These are phyloP conservation scores for Colletotrichum sublineola DNA, from an alignment of 2,329 filamentous ascomycete genomes.

Conservation along the genomic window DNA sequence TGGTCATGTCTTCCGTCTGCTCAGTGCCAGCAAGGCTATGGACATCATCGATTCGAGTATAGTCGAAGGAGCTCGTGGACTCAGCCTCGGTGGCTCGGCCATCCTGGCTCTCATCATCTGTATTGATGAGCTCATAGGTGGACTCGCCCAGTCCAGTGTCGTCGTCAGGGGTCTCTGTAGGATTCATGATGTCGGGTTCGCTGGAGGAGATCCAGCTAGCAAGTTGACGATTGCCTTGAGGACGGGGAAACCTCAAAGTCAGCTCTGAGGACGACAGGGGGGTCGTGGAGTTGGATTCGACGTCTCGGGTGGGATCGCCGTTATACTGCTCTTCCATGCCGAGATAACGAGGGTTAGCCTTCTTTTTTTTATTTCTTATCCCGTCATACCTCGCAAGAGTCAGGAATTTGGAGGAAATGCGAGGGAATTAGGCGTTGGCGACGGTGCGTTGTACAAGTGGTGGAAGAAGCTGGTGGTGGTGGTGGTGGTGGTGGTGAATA, in stretches of 20 bases:
- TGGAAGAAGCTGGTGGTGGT: constrained; percentile 15
- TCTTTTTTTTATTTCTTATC: constrained; percentile 45
- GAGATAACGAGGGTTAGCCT: constrained; percentile 54
- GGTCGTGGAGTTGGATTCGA: constrained; percentile 44
- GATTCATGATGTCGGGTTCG: constrained; percentile 69
- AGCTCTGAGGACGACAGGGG: constrained; percentile 59
- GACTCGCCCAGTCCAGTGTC: constrained; percentile 68
- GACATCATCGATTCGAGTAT: constrained; percentile 63
- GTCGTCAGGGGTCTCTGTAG: constrained; percentile 57
- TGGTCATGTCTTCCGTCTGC: constrained; percentile 55
- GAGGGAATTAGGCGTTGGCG: constrained; percentile 8
- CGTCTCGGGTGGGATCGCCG: constrained; percentile 32
- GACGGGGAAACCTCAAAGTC: constrained; percentile 68
- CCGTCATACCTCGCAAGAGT: constrained; percentile 54
- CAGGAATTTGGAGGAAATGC: constrained; percentile 16
- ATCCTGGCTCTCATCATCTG: constrained; percentile 67
- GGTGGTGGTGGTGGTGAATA: constrained; percentile 35
- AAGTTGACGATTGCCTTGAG: constrained; percentile 67
- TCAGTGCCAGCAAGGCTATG: constrained; percentile 66
- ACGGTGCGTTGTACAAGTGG: constrained; percentile 9
- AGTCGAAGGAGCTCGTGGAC: constrained; percentile 65
- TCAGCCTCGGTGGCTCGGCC: constrained; percentile 62
- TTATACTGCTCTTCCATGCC: constrained; percentile 66
- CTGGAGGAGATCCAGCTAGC: constrained; percentile 72
- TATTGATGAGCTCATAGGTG: constrained; percentile 69